Evolutionary conservation across 306 rosid species (phyloP), one percentile per base, ranked within the genome.

Genomic region (Spatholobus suberectus): DNA sequence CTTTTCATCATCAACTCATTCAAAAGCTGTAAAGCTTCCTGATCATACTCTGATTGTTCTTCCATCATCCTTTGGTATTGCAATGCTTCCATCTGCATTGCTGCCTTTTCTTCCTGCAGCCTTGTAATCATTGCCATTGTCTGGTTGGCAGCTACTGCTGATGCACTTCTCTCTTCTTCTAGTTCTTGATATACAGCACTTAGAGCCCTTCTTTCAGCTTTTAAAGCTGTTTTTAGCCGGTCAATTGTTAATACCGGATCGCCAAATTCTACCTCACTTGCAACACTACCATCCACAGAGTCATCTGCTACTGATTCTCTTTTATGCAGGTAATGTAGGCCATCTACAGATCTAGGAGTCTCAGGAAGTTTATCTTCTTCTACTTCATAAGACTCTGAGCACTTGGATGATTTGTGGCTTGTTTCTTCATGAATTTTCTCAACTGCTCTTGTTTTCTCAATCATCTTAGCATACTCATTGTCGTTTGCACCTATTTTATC

Each of bases 71-170:
- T 82, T 67, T 93, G 96, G 86, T 93, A 93, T 81, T 93, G 97
- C 85, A 91, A 61, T 37, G 96, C 97, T 84, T 93, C 96, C 97
- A 93, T 93, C 86, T 91, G 94, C 96, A 90, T 89, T 54, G 94
- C 90, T 1, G 96, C 96, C 62, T 93, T 93, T 83, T 93, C 97
- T 87, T 93, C 97, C 41, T 93, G 97, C 69, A 93, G 87, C 76
- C 97, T 89, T n/a, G 97, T 93, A 57, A 91, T 93, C 97, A 93
- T 93, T 17, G 96, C 96, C 97, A 93, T 93, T 69, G 97, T 93
- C 57, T 93, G 94, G 81, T 93, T 93, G 4, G 97, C 86, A 26
- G 97, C 96, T 24, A 93, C 70, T 27, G 97, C 97, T 5, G 97
- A 91, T 2, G 97, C 97, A 79, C 94, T 91, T 59, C 97, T 89